These are phyloP conservation scores for Glebionis coronaria DNA, from an alignment of 129 eudicot genomes.

Conservation along the genomic window DNA sequence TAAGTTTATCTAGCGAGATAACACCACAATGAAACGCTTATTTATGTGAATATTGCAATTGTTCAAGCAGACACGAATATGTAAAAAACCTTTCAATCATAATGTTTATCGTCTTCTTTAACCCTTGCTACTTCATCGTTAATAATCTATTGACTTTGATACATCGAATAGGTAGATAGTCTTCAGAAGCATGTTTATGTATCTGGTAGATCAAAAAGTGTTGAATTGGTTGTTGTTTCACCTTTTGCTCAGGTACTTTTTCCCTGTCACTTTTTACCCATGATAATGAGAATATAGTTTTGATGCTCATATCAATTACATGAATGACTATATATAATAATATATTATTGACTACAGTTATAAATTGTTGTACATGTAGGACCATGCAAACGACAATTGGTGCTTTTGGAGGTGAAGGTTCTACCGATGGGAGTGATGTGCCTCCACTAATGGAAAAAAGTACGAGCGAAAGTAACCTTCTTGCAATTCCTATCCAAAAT, in stretches of 20 bases:
- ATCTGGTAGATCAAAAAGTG: constrained; percentile 46
- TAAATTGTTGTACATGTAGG: constrained; percentile 41
- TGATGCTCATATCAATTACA: constrained; percentile 4
- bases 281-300: constrained; percentile 4
- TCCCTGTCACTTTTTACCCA: not conserved
- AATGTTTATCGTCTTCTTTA: constrained; percentile 9
- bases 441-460: constrained; percentile 71
- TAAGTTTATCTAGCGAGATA: too few relatives aligned
- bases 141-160: constrained; percentile 2
- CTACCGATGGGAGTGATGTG: constrained; percentile 44
- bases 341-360: not conserved
- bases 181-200: constrained; percentile 78
- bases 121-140: constrained; percentile 3
- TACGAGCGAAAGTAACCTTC: constrained; percentile 59
- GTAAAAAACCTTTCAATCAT: not conserved
- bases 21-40: too few relatives aligned
- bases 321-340: not conserved
- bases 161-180: constrained; percentile 61
- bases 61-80: not conserved
- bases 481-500: constrained; percentile 75
- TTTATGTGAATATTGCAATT: constrained; percentile 7
- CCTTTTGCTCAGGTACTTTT: constrained; percentile 76
- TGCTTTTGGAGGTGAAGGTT: constrained; percentile 76
- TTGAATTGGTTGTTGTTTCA: constrained; percentile 77
- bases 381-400: constrained; percentile 98